Base-by-base conservation (phyloP, 192 early-diverging fungal genomes). In the Podila epigama region DNA sequence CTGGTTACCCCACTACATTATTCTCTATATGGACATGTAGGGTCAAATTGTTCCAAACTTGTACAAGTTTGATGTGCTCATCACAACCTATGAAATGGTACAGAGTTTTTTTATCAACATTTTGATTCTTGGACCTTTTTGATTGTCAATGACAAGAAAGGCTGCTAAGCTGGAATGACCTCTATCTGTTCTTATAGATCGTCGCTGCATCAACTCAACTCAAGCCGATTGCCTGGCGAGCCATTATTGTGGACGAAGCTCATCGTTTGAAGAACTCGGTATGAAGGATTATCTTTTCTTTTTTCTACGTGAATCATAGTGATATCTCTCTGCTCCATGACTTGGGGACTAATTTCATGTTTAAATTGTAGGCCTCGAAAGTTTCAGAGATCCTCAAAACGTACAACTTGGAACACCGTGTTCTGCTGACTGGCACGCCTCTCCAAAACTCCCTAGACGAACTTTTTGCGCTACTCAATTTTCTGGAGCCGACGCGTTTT, bases 201-300 rank as follows among this genome's bases (percentile, higher is more conserved):
- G 78, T 82, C 40, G 84, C 87, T 16, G 82, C 85, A 39, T 90
- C 90, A 27, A 44, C 88, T 0, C 88, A 93, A 55, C 80, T 95
- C 9, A 80, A 85, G 22, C 83, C 85, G n/a, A 87, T 95, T 36
- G 79, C 69, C 8, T 95, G 93, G 93, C 70, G 86, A 29, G 87
- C 82, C 20, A 87, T 83, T 48, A 82, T 94, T n/a, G 84, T 96
- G 20, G 94, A 96, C 68, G 94, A 96, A 68, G 94, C 92, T 4
- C 94, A 96, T 69, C 80, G 89, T n/a, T 70, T 96, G 36, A 96
- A 96, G 63, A 95, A 94, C 81, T 92, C 91, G 70, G 83, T 81
- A 67, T 37, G 60, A 33, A 6, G 16, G 31, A 8, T 36, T 8
- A 31, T 5, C 6, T 1, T 11, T 48, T 39, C 7, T 48, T 1